phyloP scores from a whole-genome alignment of 177 flowering plant species.

The Vitis hybrid region DNA sequence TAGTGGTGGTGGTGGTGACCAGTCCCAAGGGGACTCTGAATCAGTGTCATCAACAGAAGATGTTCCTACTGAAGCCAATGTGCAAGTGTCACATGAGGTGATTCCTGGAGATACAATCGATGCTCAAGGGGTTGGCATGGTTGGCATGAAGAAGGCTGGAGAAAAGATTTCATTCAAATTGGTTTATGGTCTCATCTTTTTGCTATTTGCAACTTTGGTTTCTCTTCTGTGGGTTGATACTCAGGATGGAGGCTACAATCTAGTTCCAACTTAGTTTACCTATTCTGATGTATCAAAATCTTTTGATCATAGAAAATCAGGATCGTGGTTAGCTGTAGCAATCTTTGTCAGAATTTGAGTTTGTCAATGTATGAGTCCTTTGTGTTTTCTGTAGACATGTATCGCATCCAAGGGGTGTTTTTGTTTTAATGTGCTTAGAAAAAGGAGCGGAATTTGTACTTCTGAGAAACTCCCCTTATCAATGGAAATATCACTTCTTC shows the following conservation, averaged over 20 bases:
- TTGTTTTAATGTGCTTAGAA: no score
- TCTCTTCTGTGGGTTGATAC: slow-evolving; percentile 31
- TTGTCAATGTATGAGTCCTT: not conserved
- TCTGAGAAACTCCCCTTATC: no score
- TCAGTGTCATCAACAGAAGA: slow-evolving; percentile 69
- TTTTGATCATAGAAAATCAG: slow-evolving; percentile 1
- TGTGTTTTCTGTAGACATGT: not conserved
- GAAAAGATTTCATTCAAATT: slow-evolving; percentile 17
- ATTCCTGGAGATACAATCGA: slow-evolving; percentile 18
- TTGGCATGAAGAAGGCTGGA: not conserved
- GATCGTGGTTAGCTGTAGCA: no score
- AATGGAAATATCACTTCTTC: no score
- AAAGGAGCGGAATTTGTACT: no score
- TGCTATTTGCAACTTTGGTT: slow-evolving; percentile 33
- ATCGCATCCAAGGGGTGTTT: no score
- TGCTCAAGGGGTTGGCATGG: slow-evolving; percentile 3
- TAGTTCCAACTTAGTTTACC: slow-evolving; percentile 62
- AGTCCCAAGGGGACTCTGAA: slow-evolving; percentile 38
- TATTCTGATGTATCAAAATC: slow-evolving; percentile 9
- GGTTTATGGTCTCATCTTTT: slow-evolving; percentile 27
- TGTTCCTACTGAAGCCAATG: slow-evolving; percentile 17
- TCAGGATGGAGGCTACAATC: slow-evolving; percentile 32
- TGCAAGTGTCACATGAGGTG: slow-evolving; percentile 21
- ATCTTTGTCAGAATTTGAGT: no score
- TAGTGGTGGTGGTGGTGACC: slow-evolving; percentile 22